phyloP scores from a whole-genome alignment of 2,329 filamentous ascomycete species.

The Fusarium buxicola region DNA sequence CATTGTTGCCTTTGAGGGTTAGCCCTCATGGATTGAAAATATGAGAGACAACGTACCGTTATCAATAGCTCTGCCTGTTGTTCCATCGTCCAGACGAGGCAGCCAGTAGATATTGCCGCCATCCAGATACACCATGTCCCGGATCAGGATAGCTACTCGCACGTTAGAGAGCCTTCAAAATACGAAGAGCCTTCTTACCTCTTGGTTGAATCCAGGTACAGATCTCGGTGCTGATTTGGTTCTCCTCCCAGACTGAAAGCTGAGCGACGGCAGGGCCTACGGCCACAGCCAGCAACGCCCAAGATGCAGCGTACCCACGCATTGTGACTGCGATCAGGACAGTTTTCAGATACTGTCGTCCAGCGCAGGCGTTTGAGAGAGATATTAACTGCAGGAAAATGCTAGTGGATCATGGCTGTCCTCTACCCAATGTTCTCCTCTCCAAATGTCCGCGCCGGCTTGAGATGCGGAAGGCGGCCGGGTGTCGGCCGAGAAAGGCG shows the following conservation, averaged over 20 bases:
- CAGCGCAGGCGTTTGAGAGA: slow-evolving; percentile 23
- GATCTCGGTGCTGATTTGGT: slow-evolving; percentile 68
- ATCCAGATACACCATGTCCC: slow-evolving; percentile 74
- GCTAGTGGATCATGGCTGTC: slow-evolving; percentile 42
- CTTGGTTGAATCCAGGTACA: slow-evolving; percentile 66
- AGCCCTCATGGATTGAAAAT: not conserved
- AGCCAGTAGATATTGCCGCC: slow-evolving; percentile 69
- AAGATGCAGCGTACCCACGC: slow-evolving; percentile 18
- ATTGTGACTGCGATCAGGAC: slow-evolving; percentile 33
- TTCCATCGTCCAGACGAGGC: slow-evolving; percentile 60
- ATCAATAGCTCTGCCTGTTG: slow-evolving; percentile 37
- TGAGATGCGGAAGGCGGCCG: slow-evolving; percentile 2
- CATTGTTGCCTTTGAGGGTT: slow-evolving; percentile 59
- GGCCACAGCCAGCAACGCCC: slow-evolving; percentile 35
- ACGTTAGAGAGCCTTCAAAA: slow-evolving; percentile 34
- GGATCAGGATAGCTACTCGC: slow-evolving; percentile 64
- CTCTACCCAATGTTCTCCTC: slow-evolving; percentile 11
- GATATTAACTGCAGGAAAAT: slow-evolving; percentile 30
- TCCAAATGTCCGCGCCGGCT: slow-evolving; percentile 9
- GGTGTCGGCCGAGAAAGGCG: slow-evolving; percentile 11
- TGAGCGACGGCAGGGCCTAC: slow-evolving; percentile 51
- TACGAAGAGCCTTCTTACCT: slow-evolving; percentile 47
- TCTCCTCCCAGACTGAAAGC: slow-evolving; percentile 59
- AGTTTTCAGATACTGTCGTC: slow-evolving; percentile 14
- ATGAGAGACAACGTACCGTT: slow-evolving; percentile 56